Evolutionary conservation across 306 rosid species (phyloP), one percentile per base, ranked within the genome.

Genomic region (Phaseolus lunatus): DNA sequence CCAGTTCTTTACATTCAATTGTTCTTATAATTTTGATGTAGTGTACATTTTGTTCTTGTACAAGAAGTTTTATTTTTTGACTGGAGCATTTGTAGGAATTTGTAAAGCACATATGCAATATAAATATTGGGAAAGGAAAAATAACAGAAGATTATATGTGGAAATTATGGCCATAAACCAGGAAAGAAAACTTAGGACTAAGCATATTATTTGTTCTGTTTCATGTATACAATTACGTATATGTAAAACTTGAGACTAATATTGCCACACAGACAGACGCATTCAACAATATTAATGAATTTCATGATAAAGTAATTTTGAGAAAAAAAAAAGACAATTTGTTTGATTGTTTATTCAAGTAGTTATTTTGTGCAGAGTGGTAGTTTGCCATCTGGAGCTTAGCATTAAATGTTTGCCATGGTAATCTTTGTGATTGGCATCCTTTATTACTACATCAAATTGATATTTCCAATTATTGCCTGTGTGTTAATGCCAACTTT

Each of bases 201-300:
- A 72, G 33, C 67, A 37, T 3, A 22, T 15, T 49, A 27, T 52
- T 19, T 63, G 23, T 18, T 26, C 19, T 68, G 45, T 44, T 56
- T 18, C 35, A 54, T 13, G 18, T 19, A 5, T 52, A 58, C 65
- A 58, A 14, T 26, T 13, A 12, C 3, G 2, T 26, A 58, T 4
- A 3, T 43, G 47, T 43, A 43, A 43, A 53, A 53, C 5, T 53
- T 53, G 12, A 14, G 15, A 53, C 5, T 22, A 53, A 53, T 33
- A 23, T 70, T 22, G 16, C 31, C 22, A 57, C 5, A 57, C 9
- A 19, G 14, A 1, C 2, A 9, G 14, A 19, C 26, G 10, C 26
- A 43, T 78, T 58, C 18, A 70, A 70, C 22, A 58, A 69, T 45
- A 31, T 57, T 57, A 75, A 75, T 62, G 45, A 57, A 29, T 57